Base-by-base conservation (phyloP, 225 moss, liverwort and hornwort genomes). In the Ulota crispa region DNA sequence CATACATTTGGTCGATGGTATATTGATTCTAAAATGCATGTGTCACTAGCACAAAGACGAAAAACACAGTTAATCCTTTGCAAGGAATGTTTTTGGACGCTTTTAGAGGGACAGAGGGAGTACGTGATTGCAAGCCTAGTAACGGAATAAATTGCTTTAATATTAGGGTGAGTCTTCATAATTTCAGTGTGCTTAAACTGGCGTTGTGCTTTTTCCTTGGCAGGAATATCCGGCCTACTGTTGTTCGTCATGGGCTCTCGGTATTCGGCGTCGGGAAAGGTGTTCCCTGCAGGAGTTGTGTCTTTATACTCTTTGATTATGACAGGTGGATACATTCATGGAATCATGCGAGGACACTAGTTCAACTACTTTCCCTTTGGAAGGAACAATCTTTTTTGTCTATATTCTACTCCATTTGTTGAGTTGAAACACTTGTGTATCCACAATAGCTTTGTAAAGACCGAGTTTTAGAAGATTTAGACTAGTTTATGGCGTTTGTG, bases 301-400 rank as follows among this genome's bases (percentile, higher is more conserved):
- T 86, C 98, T 81, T 73, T 94, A 66, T 87, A 92, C 85, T 99
- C 98, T 45, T 85, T 99, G 52, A 82, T 99, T 28, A 99, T 99
- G 98, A 76, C 93, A 82, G 98, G 93, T 53, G 98, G 96, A 72
- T 99, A 99, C 69, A 81, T 99, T 62, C 98, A 94, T 78, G 98
- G 98, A 55, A 93, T 98, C 71, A 47, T 92, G 64, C 89, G 93
- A 66, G 87, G 87, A 74, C 92, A 81, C 74, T 81, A 89, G 80
- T 77, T 47, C 42, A 73, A 71, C 31, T 47, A 20, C 32, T 53
- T 52, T 20, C 41, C 66, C 41, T 67, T 67, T 18, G 50, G 8
- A 79, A 79, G 43, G 70, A 79, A 4, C 45, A 59, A 10, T 57
- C 23, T 0, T 9, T 57, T 9, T 57, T 45, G 53, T 75, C 80